Percentiles rank a stretch among this genome's conserved stretches.
Conservation (phyloP, 225 moss, liverwort and hornwort genomes). For the Polytrichum commune region DNA sequence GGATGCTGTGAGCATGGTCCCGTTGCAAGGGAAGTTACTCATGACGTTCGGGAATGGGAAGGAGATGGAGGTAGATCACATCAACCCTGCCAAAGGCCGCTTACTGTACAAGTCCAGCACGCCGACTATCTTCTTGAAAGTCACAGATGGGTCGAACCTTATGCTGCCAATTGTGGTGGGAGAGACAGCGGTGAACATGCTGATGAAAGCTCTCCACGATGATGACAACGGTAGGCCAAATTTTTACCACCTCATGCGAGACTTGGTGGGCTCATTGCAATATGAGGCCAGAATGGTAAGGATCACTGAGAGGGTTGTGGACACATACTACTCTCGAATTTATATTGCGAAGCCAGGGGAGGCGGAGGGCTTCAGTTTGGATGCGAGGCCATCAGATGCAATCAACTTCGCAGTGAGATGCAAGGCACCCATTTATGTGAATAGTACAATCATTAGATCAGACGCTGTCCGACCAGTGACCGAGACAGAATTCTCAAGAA, state of each 20-base stretch:
- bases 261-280: constrained; percentile 78
- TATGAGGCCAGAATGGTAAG: constrained; percentile 94
- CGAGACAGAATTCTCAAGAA: constrained; percentile 52
- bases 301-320: constrained; percentile 87
- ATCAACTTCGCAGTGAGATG: constrained; percentile 93
- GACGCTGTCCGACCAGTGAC: constrained; percentile 86
- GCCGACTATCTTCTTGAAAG: constrained; percentile 90
- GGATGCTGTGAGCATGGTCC: constrained; percentile 88
- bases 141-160: constrained; percentile 70
- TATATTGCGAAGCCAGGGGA: constrained; percentile 80
- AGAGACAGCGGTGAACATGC: constrained; percentile 87
- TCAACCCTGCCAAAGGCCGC: constrained; percentile 83
- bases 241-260: constrained; percentile 82
- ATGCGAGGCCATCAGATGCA: constrained; percentile 93
- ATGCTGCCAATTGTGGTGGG: constrained; percentile 97
- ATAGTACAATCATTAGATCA: constrained; percentile 77
- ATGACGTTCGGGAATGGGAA: constrained; percentile 82
- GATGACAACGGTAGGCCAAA: constrained; percentile 79
- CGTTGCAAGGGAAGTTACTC: constrained; percentile 77
- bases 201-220: constrained; percentile 88
- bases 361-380: constrained; percentile 76
- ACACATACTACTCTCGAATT: constrained; percentile 92
- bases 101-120: constrained; percentile 85
- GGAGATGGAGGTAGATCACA: constrained; percentile 93
- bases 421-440: constrained; percentile 93